Percentiles rank a stretch among this genome's conserved stretches.
Evolutionary conservation across 352 stramenopile genomes (phyloP).

Genomic region (Pythium rishiriense): DNA sequence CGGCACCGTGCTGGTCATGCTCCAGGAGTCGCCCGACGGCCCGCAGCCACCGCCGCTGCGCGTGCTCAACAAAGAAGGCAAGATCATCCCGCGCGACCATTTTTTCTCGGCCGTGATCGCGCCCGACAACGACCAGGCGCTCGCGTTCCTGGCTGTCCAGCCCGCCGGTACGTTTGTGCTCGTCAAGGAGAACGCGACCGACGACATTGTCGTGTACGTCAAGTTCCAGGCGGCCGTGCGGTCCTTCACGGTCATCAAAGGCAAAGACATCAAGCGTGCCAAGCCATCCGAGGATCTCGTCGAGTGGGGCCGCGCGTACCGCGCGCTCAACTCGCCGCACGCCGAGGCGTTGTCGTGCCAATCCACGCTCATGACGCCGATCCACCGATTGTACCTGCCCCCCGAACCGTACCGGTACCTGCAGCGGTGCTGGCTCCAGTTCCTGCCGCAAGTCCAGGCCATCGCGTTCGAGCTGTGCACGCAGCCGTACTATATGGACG

Average conservation of each 20-base stretch:
- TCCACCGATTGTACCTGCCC: constrained; percentile 43
- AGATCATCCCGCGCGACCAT: constrained; percentile 8
- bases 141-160: constrained; percentile 43
- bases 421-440: constrained; percentile 57
- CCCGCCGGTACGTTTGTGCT: constrained; percentile 51
- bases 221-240: constrained; percentile 58
- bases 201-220: constrained; percentile 48
- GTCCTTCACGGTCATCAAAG: constrained; percentile 42
- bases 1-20: constrained; percentile 24
- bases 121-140: constrained; percentile 38
- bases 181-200: constrained; percentile 33
- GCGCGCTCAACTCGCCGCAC: constrained; percentile 8
- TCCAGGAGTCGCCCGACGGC: constrained; percentile 8
- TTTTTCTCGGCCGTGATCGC: constrained; percentile 58
- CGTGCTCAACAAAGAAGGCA: constrained; percentile 10
- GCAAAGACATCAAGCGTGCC: constrained; percentile 33
- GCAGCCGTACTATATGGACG: constrained; percentile 43
- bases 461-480: constrained; percentile 63
- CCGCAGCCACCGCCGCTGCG: neutral
- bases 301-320: constrained; percentile 33
- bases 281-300: constrained; percentile 34
- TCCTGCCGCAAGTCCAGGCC: constrained; percentile 58
- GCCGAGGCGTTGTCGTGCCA: constrained; percentile 23
- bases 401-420: constrained; percentile 36
- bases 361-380: constrained; percentile 41